These are phyloP conservation scores for Rutstroemia sydowiana DNA, from an alignment of 2,329 filamentous ascomycete genomes.

Conservation along the genomic window DNA sequence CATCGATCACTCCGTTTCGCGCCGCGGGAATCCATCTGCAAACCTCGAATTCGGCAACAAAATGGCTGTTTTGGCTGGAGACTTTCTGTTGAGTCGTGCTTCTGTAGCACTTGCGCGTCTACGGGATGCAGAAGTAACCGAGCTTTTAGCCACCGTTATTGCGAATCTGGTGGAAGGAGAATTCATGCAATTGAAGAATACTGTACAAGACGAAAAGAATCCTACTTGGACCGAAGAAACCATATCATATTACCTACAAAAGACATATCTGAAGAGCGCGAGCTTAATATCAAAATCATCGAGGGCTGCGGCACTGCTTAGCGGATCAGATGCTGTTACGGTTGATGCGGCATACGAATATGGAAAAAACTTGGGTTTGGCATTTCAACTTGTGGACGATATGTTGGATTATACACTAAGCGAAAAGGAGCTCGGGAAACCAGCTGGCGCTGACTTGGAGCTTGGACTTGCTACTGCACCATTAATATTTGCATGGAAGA, in stretches of 20 bases:
- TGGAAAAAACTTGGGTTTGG: conserved; percentile 86
- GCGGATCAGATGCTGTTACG: conserved; percentile 66
- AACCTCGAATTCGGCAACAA: conserved; percentile 98
- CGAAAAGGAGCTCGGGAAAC: conserved; percentile 82
- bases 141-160: conserved; percentile 91
- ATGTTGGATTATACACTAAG: conserved; percentile 94
- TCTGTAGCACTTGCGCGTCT: conserved; percentile 88
- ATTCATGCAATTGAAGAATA: conserved; percentile 99
- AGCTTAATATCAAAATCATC: conserved; percentile 95
- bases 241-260: conserved; percentile 89
- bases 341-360: conserved; percentile 90
- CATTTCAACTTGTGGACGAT: conserved; percentile 96
- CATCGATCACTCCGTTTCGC: conserved; percentile 83
- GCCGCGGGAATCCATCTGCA: conserved; percentile 77
- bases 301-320: conserved; percentile 79
- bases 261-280: conserved; percentile 96
- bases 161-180: conserved; percentile 97
- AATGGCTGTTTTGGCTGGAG: conserved; percentile 96
- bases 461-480: conserved; percentile 90
- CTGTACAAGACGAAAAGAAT: conserved; percentile 75
- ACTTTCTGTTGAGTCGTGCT: conserved; percentile 86
- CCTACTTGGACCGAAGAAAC: conserved; percentile 84
- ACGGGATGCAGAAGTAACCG: conserved; percentile 87
- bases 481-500: conserved; percentile 91
- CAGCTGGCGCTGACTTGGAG: conserved; percentile 88